These are phyloP conservation scores for Clavispora phyllophila DNA, from an alignment of 805 yeast genomes.

Conservation along the genomic window DNA sequence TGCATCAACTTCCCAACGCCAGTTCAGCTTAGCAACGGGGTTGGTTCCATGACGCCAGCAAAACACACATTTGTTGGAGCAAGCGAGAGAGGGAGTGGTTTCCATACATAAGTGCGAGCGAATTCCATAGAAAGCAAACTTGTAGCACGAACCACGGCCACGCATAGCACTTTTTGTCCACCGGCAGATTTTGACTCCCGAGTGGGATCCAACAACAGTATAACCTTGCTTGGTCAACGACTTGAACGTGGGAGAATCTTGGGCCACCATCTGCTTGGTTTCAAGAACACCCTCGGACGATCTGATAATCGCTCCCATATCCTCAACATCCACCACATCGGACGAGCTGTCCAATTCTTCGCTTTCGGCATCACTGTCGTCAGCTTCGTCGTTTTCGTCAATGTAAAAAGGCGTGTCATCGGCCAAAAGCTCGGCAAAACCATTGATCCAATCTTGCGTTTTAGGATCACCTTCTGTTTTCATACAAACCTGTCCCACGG, in stretches of 20 bases:
- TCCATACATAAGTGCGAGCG: slow-evolving; percentile 92
- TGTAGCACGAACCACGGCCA: slow-evolving; percentile 92
- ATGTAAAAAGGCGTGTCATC: slow-evolving; percentile 66
- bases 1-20: slow-evolving; percentile 95
- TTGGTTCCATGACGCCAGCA: slow-evolving; percentile 98
- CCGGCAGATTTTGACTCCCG: slow-evolving; percentile 91
- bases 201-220: slow-evolving; percentile 87
- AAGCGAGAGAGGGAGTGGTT: slow-evolving; percentile 87
- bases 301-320: slow-evolving; percentile 63
- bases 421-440: slow-evolving; percentile 54
- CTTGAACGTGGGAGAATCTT: slow-evolving; percentile 82
- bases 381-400: slow-evolving; percentile 50
- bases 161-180: slow-evolving; percentile 95
- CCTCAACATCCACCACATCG: slow-evolving; percentile 76
- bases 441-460: slow-evolving; percentile 62
- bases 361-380: slow-evolving; percentile 48
- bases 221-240: slow-evolving; percentile 91
- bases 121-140: slow-evolving; percentile 88
- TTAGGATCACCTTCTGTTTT: slow-evolving; percentile 59
- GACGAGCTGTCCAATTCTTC: slow-evolving; percentile 32
- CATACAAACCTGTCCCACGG: slow-evolving; percentile 79
- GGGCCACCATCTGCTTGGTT: slow-evolving; percentile 80
- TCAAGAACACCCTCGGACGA: slow-evolving; percentile 23
- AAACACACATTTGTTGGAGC: slow-evolving; percentile 92
- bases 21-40: slow-evolving; percentile 84